These are phyloP conservation scores for Cercospora sojina DNA, from an alignment of 2,329 filamentous ascomycete genomes.

Conservation along the genomic window DNA sequence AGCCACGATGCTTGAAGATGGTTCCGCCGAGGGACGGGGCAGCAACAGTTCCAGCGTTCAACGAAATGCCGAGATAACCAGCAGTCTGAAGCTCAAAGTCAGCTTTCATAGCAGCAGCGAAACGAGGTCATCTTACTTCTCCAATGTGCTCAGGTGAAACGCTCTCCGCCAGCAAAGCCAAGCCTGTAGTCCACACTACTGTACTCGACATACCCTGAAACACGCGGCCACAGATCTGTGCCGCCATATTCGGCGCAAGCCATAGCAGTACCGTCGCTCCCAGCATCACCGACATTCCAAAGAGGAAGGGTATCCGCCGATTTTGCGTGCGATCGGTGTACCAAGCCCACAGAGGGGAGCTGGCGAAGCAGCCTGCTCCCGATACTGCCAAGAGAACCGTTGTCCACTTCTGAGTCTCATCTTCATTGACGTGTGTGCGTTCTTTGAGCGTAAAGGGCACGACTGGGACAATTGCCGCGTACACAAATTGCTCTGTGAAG, in stretches of 20 bases:
- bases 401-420: constrained; percentile 62
- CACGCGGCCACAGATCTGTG: constrained; percentile 63
- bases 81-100: constrained; percentile 44
- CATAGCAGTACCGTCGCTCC: constrained; percentile 64
- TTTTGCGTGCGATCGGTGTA: constrained; percentile 61
- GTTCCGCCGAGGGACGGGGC: constrained; percentile 67
- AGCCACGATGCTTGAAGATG: constrained; percentile 56
- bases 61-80: constrained; percentile 63
- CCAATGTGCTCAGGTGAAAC: constrained; percentile 60
- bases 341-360: constrained; percentile 46
- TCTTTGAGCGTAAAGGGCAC: constrained; percentile 22
- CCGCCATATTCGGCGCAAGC: constrained; percentile 57
- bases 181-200: constrained; percentile 69
- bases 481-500: constrained; percentile 29
- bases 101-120: background rate
- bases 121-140: constrained; percentile 17
- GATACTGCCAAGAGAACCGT: constrained; percentile 68
- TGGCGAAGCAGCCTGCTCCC: constrained; percentile 62
- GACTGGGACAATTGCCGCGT: constrained; percentile 26
- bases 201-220: constrained; percentile 66
- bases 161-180: constrained; percentile 68
- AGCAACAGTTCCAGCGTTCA: constrained; percentile 61
- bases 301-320: constrained; percentile 60
- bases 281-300: constrained; percentile 60
- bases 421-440: constrained; percentile 11